Conservation (phyloP, 2,329 filamentous ascomycete species). For the Corinectria fuckeliana region DNA sequence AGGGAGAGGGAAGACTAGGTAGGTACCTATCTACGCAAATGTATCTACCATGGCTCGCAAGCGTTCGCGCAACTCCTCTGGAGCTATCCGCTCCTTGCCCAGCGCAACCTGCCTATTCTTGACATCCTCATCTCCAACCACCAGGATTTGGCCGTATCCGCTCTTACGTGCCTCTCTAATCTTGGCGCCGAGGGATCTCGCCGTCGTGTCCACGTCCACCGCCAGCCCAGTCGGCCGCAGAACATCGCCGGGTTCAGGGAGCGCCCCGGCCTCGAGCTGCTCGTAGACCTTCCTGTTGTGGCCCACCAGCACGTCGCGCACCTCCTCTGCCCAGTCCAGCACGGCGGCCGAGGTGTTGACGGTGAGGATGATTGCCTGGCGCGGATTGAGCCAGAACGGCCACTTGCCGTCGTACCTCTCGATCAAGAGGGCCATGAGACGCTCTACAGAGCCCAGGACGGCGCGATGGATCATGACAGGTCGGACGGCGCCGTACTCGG, state of each 20-base stretch:
- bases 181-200: constrained; percentile 70
- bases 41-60: constrained; percentile 54
- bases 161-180: constrained; percentile 73
- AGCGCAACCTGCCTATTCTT: constrained; percentile 60
- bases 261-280: constrained; percentile 42
- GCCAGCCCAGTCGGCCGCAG: constrained; percentile 65
- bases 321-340: constrained; percentile 54
- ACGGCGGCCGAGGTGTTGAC: constrained; percentile 68
- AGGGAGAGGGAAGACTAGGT: background rate
- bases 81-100: constrained; percentile 50
- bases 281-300: constrained; percentile 42
- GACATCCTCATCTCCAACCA: constrained; percentile 73
- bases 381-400: constrained; percentile 89
- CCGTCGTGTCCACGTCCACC: constrained; percentile 73
- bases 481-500: constrained; percentile 62
- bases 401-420: constrained; percentile 82
- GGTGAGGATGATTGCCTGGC: constrained; percentile 76
- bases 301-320: constrained; percentile 60
- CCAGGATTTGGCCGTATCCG: constrained; percentile 76
- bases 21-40: constrained; percentile 52
- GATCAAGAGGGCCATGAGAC: constrained; percentile 83
- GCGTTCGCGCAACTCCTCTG: constrained; percentile 52
- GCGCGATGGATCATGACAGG: constrained; percentile 88
- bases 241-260: constrained; percentile 49
- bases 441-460: constrained; percentile 82